These are phyloP conservation scores for Takakia lepidozioides DNA, from an alignment of 225 moss, liverwort and hornwort species.

Conservation along the genomic window DNA sequence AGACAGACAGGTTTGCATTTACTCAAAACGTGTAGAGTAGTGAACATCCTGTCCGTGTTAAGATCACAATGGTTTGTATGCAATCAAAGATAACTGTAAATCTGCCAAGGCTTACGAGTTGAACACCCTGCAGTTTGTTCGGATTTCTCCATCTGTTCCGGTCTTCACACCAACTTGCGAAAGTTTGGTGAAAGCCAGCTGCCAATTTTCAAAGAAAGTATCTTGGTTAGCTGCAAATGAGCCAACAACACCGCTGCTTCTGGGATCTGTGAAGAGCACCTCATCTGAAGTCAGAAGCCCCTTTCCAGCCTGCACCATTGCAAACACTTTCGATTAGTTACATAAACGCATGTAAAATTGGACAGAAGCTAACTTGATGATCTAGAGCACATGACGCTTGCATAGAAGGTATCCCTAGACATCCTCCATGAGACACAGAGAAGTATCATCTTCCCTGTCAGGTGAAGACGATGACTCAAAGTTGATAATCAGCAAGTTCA, in stretches of 20 bases:
- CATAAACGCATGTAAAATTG: too few relatives aligned
- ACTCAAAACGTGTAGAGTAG: too few relatives aligned
- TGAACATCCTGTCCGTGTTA: too few relatives aligned
- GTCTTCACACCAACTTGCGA: conserved; percentile 13
- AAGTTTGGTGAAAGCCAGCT: conserved; percentile 6
- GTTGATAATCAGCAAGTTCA: too few relatives aligned
- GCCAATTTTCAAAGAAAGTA: conserved; percentile 10
- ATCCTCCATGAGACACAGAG: too few relatives aligned
- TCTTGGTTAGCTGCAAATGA: conserved; percentile 7
- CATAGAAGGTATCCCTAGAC: neutral
- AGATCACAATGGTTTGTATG: too few relatives aligned
- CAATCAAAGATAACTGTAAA: too few relatives aligned
- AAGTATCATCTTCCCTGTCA: too few relatives aligned
- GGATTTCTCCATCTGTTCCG: conserved; percentile 8
- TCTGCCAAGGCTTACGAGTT: conserved; percentile 6
- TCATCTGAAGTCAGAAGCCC: conserved; percentile 15
- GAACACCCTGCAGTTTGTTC: conserved; percentile 7
- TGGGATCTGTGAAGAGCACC: conserved; percentile 12
- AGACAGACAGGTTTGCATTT: too few relatives aligned
- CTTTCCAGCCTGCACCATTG: conserved; percentile 1
- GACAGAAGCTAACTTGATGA: neutral
- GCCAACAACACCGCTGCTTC: conserved; percentile 3
- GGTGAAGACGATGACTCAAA: too few relatives aligned
- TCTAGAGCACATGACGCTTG: neutral
- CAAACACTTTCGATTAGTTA: neutral